phyloP scores from a whole-genome alignment of 2,329 filamentous ascomycete genomes.

The Aspergillus puulaauensis region DNA sequence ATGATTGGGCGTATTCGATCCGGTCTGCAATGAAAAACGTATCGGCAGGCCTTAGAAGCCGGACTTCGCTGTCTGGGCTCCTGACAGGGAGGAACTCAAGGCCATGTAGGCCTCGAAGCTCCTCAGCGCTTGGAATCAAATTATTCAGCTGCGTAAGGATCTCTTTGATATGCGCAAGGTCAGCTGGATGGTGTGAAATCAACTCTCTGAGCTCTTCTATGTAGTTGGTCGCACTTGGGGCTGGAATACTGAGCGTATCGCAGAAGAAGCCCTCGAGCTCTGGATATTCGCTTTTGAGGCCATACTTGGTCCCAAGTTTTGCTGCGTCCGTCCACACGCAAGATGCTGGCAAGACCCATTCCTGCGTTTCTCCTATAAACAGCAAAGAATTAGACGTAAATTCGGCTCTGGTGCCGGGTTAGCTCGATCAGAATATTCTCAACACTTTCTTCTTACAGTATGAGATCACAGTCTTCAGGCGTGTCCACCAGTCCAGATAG shows the following conservation, averaged over 20 bases:
- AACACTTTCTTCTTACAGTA: neutral
- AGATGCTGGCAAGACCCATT: neutral
- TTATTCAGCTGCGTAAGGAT: neutral
- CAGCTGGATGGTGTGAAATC: neutral
- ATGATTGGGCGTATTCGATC: neutral
- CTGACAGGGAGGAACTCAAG: neutral
- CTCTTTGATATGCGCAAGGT: neutral
- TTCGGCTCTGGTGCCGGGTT: neutral
- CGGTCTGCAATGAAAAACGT: constrained; percentile 9
- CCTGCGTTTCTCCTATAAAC: neutral
- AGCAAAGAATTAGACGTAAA: neutral
- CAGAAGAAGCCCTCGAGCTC: constrained; percentile 5
- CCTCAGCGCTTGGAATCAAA: neutral
- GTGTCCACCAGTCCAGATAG: neutral
- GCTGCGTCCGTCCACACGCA: constrained; percentile 1
- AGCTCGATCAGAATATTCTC: neutral
- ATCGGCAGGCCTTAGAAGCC: neutral
- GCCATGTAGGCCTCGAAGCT: neutral
- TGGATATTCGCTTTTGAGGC: neutral
- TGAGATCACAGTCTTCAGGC: neutral
- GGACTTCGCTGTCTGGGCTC: neutral
- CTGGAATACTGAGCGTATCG: neutral
- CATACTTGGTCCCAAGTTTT: neutral
- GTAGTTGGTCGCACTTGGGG: neutral
- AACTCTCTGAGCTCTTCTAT: neutral